Evolutionary conservation across 495 filamentous ascomycete genomes (phyloP).

Genomic region (Apodospora peruviana): DNA sequence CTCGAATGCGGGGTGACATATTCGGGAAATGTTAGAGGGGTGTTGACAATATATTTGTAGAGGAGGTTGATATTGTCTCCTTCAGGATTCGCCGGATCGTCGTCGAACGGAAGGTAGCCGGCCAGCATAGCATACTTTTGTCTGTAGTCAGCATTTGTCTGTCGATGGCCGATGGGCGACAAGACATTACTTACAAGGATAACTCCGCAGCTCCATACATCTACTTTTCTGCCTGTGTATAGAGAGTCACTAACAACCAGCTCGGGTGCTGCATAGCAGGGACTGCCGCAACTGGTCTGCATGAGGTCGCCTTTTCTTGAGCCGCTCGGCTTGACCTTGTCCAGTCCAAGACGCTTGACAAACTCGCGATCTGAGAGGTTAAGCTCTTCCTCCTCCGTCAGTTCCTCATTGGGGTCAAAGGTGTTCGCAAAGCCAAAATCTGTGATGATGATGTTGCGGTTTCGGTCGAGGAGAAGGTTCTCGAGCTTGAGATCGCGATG

Average conservation of each 20-base stretch:
- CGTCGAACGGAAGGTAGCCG: slow-evolving; percentile 97
- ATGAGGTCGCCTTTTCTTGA: slow-evolving; percentile 67
- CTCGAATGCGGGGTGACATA: slow-evolving; percentile 97
- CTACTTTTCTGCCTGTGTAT: slow-evolving; percentile 95
- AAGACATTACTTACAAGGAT: slow-evolving; percentile 70
- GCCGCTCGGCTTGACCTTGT: slow-evolving; percentile 53
- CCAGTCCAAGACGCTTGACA: slow-evolving; percentile 71
- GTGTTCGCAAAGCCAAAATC: slow-evolving; percentile 99
- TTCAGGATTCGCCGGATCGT: slow-evolving; percentile 97
- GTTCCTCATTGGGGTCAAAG: slow-evolving; percentile 82
- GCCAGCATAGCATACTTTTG: slow-evolving; percentile 95
- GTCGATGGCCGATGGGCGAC: no score
- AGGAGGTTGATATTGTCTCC: slow-evolving; percentile 98
- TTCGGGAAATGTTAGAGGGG: slow-evolving; percentile 95
- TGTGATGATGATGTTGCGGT: slow-evolving; percentile 98
- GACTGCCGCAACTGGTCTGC: slow-evolving; percentile 78
- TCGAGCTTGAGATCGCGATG: slow-evolving; percentile 97
- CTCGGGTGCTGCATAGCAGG: slow-evolving; percentile 95
- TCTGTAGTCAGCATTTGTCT: background rate
- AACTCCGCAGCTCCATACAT: slow-evolving; percentile 99
- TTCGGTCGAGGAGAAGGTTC: slow-evolving; percentile 90
- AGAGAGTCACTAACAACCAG: slow-evolving; percentile 95
- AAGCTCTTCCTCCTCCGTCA: slow-evolving; percentile 85
- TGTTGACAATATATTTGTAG: slow-evolving; percentile 99
- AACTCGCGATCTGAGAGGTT: slow-evolving; percentile 79